Evolutionary conservation across 2,329 filamentous ascomycete genomes (phyloP), one percentile per base, ranked within the genome.

Genomic region (Drechslerella stenobrocha): DNA sequence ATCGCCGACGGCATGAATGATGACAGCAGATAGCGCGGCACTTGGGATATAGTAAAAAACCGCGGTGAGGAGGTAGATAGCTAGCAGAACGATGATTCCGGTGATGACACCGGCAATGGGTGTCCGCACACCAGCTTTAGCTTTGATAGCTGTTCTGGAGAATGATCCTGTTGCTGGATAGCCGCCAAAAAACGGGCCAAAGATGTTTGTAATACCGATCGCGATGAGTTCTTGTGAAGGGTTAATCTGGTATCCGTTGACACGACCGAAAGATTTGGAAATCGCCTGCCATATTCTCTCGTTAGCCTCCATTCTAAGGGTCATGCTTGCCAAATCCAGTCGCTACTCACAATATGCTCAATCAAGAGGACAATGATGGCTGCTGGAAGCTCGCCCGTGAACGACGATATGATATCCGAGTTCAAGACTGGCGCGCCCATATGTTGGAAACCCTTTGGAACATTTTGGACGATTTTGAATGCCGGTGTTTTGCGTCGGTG

Each of bases 161-260:
- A 97, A 97, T 1, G 93, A 97, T 1, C 93, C 93, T 1, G 92
- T 98, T 0, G 90, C 88, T 11, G 92, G 89, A 74, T 95, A 98
- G 1, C 82, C 93, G 51, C 92, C 93, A 1, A 97, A 81, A 78
- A 97, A 96, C 1, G 93, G 90, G 0, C 89, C 91, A 5, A 97
- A 81, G 34, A 97, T 80, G 75, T 97, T 97, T 32, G 87, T 87
- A 23, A 96, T 84, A 70, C 92, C 92, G 71, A 97, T 96, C 20
- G 90, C 92, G 46, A 98, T 89, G 78, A 98, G 83, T 76, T 98
- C 92, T 76, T 98, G 92, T 0, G 92, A 96, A 0, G 93, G 91
- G 72, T 96, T 86, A 75, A 98, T 96, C 13, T 84, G 87, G 77
- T 98, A 98, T 78, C 96, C 95, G 80, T 96, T 97, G 73, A 96